phyloP scores from a whole-genome alignment of 257 asterid species.

The Datura wrightii region DNA sequence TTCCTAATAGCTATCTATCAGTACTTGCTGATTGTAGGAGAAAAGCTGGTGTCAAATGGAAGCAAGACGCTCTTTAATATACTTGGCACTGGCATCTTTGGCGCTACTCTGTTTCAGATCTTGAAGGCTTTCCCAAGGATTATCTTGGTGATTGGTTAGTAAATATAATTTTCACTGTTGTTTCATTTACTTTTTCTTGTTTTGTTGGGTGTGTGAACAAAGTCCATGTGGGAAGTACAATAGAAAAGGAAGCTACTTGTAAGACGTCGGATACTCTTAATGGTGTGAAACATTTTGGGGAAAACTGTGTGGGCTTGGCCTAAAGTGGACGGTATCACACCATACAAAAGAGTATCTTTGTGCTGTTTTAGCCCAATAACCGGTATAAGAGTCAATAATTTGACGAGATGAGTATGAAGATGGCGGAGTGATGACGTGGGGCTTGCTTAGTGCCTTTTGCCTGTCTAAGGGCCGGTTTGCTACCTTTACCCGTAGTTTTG shows the following conservation, averaged over 20 bases:
- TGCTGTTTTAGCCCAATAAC: neutral
- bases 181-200: neutral
- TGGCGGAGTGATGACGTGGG: neutral
- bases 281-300: neutral
- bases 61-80: conserved; percentile 52
- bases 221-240: neutral
- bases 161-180: neutral
- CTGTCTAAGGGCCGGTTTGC: neutral
- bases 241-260: neutral
- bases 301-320: neutral
- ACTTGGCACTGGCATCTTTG: conserved; percentile 53
- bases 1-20: conserved; percentile 58
- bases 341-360: neutral
- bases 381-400: neutral
- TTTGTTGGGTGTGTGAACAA: neutral
- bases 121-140: conserved; percentile 63
- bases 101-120: conserved; percentile 60
- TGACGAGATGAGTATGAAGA: neutral
- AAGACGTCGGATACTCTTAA: neutral
- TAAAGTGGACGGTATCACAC: neutral
- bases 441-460: neutral
- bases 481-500: no score
- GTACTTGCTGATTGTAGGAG: conserved; percentile 54
- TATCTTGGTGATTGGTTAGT: conserved; percentile 60
- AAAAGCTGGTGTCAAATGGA: conserved; percentile 47